Evolutionary conservation across 257 asterid genomes (phyloP).

Genomic region (Solanum peruvianum): DNA sequence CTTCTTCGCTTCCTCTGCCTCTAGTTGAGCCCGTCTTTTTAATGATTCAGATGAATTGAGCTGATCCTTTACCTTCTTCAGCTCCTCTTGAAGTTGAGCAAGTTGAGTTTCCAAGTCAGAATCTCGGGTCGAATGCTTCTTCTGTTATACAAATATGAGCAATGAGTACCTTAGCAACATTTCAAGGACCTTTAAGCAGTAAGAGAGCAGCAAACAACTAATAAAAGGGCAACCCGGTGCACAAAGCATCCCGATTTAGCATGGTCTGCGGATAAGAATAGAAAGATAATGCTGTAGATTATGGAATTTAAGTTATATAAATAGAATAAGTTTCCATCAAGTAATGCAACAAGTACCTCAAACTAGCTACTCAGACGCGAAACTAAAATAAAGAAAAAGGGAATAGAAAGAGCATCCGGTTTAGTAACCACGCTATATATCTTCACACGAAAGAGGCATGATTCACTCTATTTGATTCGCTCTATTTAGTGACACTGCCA

Average conservation of each 20-base stretch:
- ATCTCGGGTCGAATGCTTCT: conserved; percentile 32
- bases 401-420: neutral
- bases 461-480: neutral
- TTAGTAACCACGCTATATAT: neutral
- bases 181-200: conserved; percentile 13
- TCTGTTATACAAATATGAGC: conserved; percentile 36
- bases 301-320: neutral
- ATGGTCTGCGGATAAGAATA: neutral
- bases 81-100: conserved; percentile 62
- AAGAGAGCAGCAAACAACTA: neutral
- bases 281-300: neutral
- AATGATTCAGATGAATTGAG: conserved; percentile 56
- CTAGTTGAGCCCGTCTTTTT: conserved; percentile 53
- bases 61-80: conserved; percentile 60
- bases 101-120: conserved; percentile 63
- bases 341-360: neutral
- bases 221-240: neutral
- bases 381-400: neutral
- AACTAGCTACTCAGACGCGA: neutral
- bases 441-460: neutral
- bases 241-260: neutral
- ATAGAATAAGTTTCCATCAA: neutral
- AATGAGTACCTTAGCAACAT: conserved; percentile 58
- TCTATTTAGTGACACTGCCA: neutral
- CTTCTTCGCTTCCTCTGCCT: conserved; percentile 56